Percentiles rank a stretch among this genome's conserved stretches.
These are phyloP conservation scores for Peniophora sp. DNA, from an alignment of 1,284 basidiomycete species.

Conservation along the genomic window DNA sequence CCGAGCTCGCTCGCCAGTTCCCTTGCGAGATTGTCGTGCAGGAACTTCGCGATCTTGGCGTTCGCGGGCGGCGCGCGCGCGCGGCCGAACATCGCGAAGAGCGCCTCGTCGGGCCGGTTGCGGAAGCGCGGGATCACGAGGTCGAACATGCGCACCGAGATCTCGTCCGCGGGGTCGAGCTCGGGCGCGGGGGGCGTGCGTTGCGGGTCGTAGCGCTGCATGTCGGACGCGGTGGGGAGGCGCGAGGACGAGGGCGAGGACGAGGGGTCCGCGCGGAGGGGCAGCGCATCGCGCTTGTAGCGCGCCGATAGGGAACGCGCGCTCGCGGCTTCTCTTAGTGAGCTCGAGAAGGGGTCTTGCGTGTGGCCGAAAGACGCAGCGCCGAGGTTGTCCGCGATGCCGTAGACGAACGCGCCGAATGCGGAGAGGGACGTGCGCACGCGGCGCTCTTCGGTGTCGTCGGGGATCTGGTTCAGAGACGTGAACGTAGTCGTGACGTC, in stretches of 20 bases:
- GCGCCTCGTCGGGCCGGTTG: constrained; percentile 70
- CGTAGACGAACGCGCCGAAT: constrained; percentile 92
- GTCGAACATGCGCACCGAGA: constrained; percentile 78
- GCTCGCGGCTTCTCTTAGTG: too few species aligned
- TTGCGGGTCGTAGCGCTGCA: too few species aligned
- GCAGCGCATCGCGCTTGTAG: too few species aligned
- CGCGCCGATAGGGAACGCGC: too few species aligned
- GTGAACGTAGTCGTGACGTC: constrained; percentile 87
- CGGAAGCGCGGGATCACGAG: constrained; percentile 89
- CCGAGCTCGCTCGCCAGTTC: constrained; percentile 57
- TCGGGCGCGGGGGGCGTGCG: too few species aligned
- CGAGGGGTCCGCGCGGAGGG: too few species aligned
- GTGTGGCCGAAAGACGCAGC: constrained; percentile 47
- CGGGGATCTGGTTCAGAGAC: constrained; percentile 70
- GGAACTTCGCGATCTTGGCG: constrained; percentile 65
- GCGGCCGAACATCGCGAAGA: constrained; percentile 94
- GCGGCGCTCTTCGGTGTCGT: constrained; percentile 87
- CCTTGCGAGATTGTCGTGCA: constrained; percentile 73
- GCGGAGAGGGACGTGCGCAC: constrained; percentile 90
- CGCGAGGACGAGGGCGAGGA: too few species aligned
- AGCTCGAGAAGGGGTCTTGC: too few species aligned
- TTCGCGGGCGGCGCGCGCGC: constrained; percentile 59
- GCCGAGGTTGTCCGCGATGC: constrained; percentile 94
- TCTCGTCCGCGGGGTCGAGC: too few species aligned
- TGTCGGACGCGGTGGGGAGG: too few species aligned